Percentiles rank a stretch among this genome's conserved stretches.
Conservation (phyloP, 768 basidiomycete genomes). For the Pleurotus ostreatus region DNA sequence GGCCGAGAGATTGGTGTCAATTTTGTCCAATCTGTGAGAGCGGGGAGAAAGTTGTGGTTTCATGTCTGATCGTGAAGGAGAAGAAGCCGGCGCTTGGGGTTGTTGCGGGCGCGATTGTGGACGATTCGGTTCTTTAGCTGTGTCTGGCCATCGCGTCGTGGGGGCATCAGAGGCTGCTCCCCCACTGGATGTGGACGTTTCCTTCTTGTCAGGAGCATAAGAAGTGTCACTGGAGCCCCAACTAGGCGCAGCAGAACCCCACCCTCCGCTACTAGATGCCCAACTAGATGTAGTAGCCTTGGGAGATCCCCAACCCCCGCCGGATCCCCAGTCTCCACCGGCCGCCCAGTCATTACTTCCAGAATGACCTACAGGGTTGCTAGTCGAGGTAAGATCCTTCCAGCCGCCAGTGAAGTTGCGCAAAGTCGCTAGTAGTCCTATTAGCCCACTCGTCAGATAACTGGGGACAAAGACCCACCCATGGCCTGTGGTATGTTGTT, state of each 20-base stretch:
- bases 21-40: not conserved
- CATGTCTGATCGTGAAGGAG: too few species aligned
- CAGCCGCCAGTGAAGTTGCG: constrained; percentile 2
- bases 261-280: not conserved
- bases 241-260: not conserved
- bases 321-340: not conserved
- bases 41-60: not conserved
- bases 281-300: not conserved
- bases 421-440: not conserved
- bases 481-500: not conserved
- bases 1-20: too few species aligned
- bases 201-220: too few species aligned
- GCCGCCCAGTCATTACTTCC: not conserved
- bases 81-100: too few species aligned
- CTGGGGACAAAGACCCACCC: not conserved
- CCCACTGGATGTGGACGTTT: too few species aligned
- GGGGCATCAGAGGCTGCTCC: too few species aligned
- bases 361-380: not conserved
- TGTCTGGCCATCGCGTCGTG: too few species aligned
- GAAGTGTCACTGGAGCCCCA: too few species aligned
- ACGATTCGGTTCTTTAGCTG: too few species aligned
- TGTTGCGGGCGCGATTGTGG: too few species aligned
- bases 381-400: not conserved
- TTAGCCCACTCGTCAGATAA: not conserved
- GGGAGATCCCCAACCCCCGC: not conserved